Evolutionary conservation across 2,329 filamentous ascomycete genomes (phyloP), one percentile per base, ranked within the genome.

Genomic region (Hymenoscyphus fructigenus): DNA sequence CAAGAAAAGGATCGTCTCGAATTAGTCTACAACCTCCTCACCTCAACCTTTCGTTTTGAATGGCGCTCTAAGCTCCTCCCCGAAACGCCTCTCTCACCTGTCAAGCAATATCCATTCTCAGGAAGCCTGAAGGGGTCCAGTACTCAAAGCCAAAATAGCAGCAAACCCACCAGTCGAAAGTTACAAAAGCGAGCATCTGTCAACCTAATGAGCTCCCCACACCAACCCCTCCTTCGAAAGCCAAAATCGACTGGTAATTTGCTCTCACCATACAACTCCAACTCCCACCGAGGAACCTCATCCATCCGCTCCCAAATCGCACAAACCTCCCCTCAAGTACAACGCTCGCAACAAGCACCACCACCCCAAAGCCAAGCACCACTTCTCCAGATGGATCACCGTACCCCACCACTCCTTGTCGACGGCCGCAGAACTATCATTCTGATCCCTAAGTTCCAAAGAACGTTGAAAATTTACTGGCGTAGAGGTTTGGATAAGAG

Each of bases 1-100:
- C 7, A 17, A 15, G 20, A 57, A 10, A 29, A 28, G 14, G 28
- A 34, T 15, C 32, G 34, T 7, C 7, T 41, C 5, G 17, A 57
- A 29, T 47, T 70, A 14, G 61, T 70, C 29, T 71, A 70, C 64
- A 68, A 66, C 14, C 61, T 69, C 10, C 59, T 56, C 0, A 65
- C 64, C 7, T 50, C 65, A 1, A 63, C 50, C 2, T 70, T 70
- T 60, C 57, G 63, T 7, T 56, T 44, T 17, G 60, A 57, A 1
- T 59, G 44, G 0, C 69, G 68, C 20, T 65, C 65, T 12, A 50
- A 29, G 0, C 56, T 71, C 2, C 53, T 70, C 26, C 61, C 64
- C 3, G 15, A 60, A 3, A 29, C 32, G 10, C 57, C 59, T 0
- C 64, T 47, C n/a, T 20, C 41, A 47, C 17, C 41, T 3, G n/a